phyloP scores from a whole-genome alignment of 495 filamentous ascomycete species.

The Aspergillus asperescens region DNA sequence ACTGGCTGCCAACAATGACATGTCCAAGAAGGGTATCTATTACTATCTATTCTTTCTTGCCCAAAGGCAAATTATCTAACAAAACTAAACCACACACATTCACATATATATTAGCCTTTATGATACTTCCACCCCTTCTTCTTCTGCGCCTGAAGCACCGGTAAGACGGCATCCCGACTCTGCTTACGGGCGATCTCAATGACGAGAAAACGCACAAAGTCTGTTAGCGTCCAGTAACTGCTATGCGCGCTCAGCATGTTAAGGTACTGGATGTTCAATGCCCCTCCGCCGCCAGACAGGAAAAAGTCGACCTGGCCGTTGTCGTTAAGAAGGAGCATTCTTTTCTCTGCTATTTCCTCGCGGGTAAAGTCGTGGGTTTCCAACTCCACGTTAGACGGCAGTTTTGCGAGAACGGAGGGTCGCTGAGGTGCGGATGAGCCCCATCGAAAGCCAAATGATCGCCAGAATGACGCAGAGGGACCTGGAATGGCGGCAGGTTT shows the following conservation, averaged over 20 bases:
- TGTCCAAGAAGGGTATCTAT: background rate
- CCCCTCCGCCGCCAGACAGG: slow-evolving; percentile 69
- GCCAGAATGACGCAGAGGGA: slow-evolving; percentile 59
- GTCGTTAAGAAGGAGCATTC: slow-evolving; percentile 83
- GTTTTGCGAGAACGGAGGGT: slow-evolving; percentile 48
- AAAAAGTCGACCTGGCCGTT: slow-evolving; percentile 94
- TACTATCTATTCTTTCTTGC: background rate
- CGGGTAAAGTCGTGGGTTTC: slow-evolving; percentile 92
- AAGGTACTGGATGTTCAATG: slow-evolving; percentile 89
- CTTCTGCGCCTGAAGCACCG: slow-evolving; percentile 72
- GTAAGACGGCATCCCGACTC: slow-evolving; percentile 62
- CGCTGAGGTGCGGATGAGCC: slow-evolving; percentile 28
- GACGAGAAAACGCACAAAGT: slow-evolving; percentile 83
- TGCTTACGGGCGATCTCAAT: slow-evolving; percentile 74
- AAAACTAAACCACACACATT: background rate
- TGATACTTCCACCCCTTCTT: slow-evolving; percentile 45
- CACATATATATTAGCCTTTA: slow-evolving; percentile 21
- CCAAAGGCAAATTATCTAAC: background rate
- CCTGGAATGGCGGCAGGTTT: slow-evolving; percentile 75
- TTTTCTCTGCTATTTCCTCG: slow-evolving; percentile 88
- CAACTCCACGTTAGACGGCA: slow-evolving; percentile 87
- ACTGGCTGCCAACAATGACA: too few species aligned
- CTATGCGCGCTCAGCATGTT: slow-evolving; percentile 98
- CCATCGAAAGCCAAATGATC: slow-evolving; percentile 59
- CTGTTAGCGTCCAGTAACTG: slow-evolving; percentile 81